Conservation (phyloP, 1,139 yeast species). For the Hansenula sp. region DNA sequence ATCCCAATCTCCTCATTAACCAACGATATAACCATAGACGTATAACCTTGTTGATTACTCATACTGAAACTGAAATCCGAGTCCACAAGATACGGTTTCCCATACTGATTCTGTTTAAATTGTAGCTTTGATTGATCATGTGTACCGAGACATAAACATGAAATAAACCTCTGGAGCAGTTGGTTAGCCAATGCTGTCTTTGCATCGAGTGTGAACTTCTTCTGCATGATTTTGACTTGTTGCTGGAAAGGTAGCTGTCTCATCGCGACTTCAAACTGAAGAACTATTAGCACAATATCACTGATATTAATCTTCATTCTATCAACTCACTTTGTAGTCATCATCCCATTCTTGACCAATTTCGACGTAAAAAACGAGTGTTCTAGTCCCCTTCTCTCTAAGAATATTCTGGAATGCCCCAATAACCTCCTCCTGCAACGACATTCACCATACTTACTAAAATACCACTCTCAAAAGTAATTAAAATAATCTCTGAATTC, state of each 20-base stretch:
- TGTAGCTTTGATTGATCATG: constrained; percentile 11
- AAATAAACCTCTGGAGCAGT: constrained; percentile 28
- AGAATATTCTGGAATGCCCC: not conserved
- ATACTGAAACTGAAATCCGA: constrained; percentile 38
- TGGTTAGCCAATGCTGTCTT: constrained; percentile 26
- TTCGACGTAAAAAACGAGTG: constrained; percentile 11
- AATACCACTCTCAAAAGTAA: no score
- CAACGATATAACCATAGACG: constrained; percentile 37
- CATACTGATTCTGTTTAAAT: constrained; percentile 26
- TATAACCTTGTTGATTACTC: constrained; percentile 52
- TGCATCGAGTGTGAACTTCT: constrained; percentile 25
- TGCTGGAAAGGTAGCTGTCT: constrained; percentile 33
- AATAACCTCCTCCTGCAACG: not conserved
- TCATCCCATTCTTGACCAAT: constrained; percentile 14
- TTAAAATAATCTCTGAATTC: no score
- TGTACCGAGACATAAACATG: constrained; percentile 12
- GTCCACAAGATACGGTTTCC: constrained; percentile 35
- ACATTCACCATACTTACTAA: not conserved
- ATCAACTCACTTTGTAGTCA: constrained; percentile 14
- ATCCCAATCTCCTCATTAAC: constrained; percentile 42
- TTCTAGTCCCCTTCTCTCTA: not conserved
- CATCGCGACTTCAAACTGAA: constrained; percentile 30
- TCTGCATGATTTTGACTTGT: constrained; percentile 31
- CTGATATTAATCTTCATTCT: not conserved
- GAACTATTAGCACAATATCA: not conserved